Base-by-base conservation (phyloP, 768 basidiomycete species). In the Saitozyma podzolica region DNA sequence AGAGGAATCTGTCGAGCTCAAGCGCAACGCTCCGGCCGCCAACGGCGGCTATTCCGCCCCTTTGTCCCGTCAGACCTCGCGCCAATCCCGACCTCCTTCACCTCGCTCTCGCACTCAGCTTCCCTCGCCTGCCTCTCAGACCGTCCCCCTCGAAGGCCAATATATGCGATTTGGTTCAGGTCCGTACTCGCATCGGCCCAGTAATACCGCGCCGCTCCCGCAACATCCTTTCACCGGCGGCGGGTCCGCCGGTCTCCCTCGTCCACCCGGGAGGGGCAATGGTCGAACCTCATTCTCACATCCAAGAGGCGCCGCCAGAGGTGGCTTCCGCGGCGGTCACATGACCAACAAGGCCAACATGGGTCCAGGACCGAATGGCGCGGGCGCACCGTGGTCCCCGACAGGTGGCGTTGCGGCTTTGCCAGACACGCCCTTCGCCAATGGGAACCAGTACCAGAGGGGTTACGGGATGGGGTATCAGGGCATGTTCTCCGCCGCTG, bases 191-290 rank as follows among this genome's bases (percentile, higher is more conserved):
- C 55, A 54, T 17, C 48, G 8, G 41, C 62, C 60, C n/a, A 69
- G 59, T 50, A 60, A 49, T 20, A 70, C 72, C n/a, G 69, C 73
- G 5, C 70, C 73, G 11, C 42, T 74, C 16, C 66, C 70, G n/a
- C 70, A 72, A 63, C 59, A 69, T 20, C 40, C 68, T 5, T 66
- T 67, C 59, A 58, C 54, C 16, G 41, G 41, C 19, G 56, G 40
- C 42, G 42, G 40, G n/a, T 61, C 19, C 40, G 29, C 40, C 2
- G 51, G 41, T 10, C 20, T 66, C 8, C 70, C 72, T 39, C 61
- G 72, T 40, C 64, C 51, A 8, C 62, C 67, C 19, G 57, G 71
- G 40, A 64, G 67, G 8, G 57, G 71, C 40, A 66, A 70, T 60
- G 54, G 19, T 8, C 51, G 68, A 58, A 50, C 45, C 6, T 68